These are phyloP conservation scores for Clitocybe nebularis DNA, from an alignment of 1,284 basidiomycete species.

Conservation along the genomic window DNA sequence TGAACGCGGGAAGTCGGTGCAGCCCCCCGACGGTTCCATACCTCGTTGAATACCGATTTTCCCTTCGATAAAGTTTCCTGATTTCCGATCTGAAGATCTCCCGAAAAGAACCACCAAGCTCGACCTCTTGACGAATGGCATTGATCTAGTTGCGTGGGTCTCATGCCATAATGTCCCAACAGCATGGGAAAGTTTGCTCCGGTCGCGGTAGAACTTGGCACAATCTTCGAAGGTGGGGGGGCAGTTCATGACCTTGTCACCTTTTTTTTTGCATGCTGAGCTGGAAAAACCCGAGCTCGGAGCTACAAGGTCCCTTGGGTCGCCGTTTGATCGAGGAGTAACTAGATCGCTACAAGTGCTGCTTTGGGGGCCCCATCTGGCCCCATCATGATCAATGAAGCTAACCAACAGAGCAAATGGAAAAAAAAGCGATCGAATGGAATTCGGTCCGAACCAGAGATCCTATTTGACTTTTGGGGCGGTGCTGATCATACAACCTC, in stretches of 20 bases:
- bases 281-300: background rate
- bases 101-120: background rate
- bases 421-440: constrained; percentile 1
- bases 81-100: constrained; percentile 4
- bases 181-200: background rate
- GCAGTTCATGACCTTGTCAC: too few relatives aligned
- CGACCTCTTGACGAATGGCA: background rate
- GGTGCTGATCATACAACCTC: background rate
- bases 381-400: too few relatives aligned
- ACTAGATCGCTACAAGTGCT: too few relatives aligned
- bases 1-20: background rate
- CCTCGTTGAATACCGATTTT: constrained; percentile 2
- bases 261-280: background rate
- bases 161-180: background rate
- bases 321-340: too few relatives aligned
- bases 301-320: too few relatives aligned
- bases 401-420: background rate
- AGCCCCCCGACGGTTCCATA: background rate
- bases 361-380: too few relatives aligned
- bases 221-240: background rate
- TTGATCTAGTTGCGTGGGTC: background rate
- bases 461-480: background rate
- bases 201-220: background rate
- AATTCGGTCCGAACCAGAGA: background rate
- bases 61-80: constrained; percentile 8